These are phyloP conservation scores for Elsinoe arachidis DNA, from an alignment of 2,329 filamentous ascomycete genomes.

Conservation along the genomic window DNA sequence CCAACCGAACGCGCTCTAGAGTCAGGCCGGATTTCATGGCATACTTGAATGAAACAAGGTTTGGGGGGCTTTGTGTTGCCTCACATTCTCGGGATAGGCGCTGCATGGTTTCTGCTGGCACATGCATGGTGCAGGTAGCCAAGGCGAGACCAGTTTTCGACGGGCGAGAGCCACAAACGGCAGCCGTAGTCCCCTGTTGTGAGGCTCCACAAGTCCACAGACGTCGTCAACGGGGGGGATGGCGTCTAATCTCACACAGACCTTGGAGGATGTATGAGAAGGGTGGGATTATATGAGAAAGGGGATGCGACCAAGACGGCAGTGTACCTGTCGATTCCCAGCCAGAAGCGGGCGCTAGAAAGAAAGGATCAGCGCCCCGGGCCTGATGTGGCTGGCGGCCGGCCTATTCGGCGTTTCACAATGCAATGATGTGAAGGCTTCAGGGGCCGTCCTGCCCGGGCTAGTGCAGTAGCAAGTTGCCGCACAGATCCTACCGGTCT, in stretches of 20 bases:
- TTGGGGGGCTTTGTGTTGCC: background rate
- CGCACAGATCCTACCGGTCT: no score
- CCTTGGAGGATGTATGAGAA: background rate
- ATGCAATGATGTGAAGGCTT: no score
- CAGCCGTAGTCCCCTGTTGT: background rate
- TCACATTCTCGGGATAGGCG: background rate
- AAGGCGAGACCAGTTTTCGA: conserved; percentile 11
- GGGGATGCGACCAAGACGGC: background rate
- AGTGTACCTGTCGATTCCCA: background rate
- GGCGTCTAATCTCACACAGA: conserved; percentile 11
- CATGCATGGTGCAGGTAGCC: background rate
- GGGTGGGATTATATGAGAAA: background rate
- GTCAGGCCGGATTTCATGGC: background rate
- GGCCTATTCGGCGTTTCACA: background rate
- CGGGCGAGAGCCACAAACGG: conserved; percentile 2
- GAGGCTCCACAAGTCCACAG: background rate
- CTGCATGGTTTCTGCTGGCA: background rate
- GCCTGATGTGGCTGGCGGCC: background rate
- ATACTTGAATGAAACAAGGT: conserved; percentile 9
- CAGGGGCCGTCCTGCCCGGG: no score
- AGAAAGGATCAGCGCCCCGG: conserved; percentile 1
- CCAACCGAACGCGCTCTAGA: no score
- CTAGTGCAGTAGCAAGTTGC: no score
- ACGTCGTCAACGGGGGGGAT: background rate
- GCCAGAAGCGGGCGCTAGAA: conserved; percentile 5